phyloP scores from a whole-genome alignment of 129 eudicot species.

The sunflower (Helianthus annuus) region HanXRQr2.0-SUNRISE NC_035445.2:129514341-129514840 shows the following conservation, averaged over 20 bases:
- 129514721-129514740: constrained; percentile 81
- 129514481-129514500: constrained; percentile 96
- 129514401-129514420: constrained; percentile 6
- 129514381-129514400: background rate
- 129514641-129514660: constrained; percentile 49
- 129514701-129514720: constrained; percentile 77
- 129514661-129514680: constrained; percentile 83
- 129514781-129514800: background rate
- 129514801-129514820: background rate
- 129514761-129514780: constrained; percentile 84
- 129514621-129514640: background rate
- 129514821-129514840: background rate
- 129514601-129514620: no score
- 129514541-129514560: constrained; percentile 82
- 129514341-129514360: no score
- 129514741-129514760: constrained; percentile 72
- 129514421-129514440: constrained; percentile 1
- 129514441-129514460: constrained; percentile 46
- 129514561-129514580: constrained; percentile 7
- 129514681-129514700: constrained; percentile 83
- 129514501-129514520: constrained; percentile 97
- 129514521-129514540: constrained; percentile 88
- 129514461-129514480: constrained; percentile 98
- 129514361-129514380: no score
- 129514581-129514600: background rate